Conservation (phyloP, 2,329 filamentous ascomycete species). For the Cucurbitaria berberidis region DNA sequence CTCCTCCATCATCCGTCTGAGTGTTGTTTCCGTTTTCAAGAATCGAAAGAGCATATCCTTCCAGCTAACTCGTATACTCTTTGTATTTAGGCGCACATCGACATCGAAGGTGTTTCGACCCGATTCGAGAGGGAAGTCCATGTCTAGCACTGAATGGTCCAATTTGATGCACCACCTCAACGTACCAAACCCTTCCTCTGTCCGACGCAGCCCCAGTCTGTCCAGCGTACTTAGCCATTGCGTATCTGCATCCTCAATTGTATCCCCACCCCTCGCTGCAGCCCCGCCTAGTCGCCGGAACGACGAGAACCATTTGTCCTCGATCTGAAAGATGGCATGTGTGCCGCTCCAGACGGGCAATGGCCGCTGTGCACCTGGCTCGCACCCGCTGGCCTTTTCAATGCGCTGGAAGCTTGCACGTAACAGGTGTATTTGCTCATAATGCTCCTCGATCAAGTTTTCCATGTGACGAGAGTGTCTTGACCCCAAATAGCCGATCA, state of each 20-base stretch:
- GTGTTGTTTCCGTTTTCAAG: constrained; percentile 27
- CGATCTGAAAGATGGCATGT: constrained; percentile 32
- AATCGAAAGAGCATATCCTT: constrained; percentile 30
- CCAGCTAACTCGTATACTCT: constrained; percentile 26
- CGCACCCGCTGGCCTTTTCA: neutral
- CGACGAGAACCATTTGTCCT: constrained; percentile 22
- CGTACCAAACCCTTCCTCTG: constrained; percentile 21
- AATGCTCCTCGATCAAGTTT: constrained; percentile 15
- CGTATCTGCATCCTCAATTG: neutral
- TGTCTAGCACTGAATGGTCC: constrained; percentile 34
- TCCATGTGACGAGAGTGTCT: neutral
- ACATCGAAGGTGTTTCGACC: constrained; percentile 12
- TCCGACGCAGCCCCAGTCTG: constrained; percentile 9
- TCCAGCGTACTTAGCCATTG: constrained; percentile 6
- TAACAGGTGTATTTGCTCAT: constrained; percentile 25
- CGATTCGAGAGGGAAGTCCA: constrained; percentile 22
- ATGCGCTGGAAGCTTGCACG: constrained; percentile 16
- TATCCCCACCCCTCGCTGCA: neutral
- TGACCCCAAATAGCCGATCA: constrained; percentile 32
- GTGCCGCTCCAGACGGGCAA: constrained; percentile 21
- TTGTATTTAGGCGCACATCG: constrained; percentile 7
- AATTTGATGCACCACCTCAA: constrained; percentile 36
- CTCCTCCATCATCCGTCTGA: constrained; percentile 29
- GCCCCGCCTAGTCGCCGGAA: constrained; percentile 4
- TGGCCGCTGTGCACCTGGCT: neutral